Percentiles rank a stretch among this genome's conserved stretches.
phyloP scores from a whole-genome alignment of 768 basidiomycete genomes.

The Mycena vitilis region DNA sequence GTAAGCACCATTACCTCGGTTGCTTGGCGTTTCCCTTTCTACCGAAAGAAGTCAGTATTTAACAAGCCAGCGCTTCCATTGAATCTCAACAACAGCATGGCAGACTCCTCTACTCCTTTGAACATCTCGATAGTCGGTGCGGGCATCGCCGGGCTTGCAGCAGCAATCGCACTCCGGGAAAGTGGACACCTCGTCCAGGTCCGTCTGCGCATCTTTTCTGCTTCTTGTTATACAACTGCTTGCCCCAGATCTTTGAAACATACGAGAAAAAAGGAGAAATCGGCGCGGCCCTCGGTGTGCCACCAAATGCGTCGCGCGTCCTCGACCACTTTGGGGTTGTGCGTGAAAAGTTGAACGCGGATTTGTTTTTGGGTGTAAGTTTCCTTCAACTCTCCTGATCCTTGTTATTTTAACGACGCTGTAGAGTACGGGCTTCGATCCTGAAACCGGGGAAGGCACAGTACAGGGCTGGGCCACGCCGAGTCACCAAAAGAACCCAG shows the following conservation, averaged over 20 bases:
- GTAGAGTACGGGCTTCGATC: constrained; percentile 1
- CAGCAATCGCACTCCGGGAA: constrained; percentile 25
- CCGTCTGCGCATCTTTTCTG: background rate
- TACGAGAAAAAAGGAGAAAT: constrained; percentile 25
- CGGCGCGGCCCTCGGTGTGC: constrained; percentile 26
- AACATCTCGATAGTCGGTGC: constrained; percentile 29
- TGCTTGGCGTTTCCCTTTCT: too few species aligned
- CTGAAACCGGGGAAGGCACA: constrained; percentile 15
- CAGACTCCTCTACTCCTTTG: background rate
- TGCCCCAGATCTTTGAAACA: constrained; percentile 28
- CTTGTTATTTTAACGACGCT: background rate
- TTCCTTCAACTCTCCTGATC: background rate
- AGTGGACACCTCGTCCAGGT: constrained; percentile 30
- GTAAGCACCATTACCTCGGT: too few species aligned
- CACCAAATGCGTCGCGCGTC: constrained; percentile 22
- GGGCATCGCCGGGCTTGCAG: constrained; percentile 29
- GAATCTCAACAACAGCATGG: too few species aligned
- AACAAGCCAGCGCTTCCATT: too few species aligned
- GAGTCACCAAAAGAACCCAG: background rate
- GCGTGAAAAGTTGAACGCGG: constrained; percentile 17
- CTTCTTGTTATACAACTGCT: background rate
- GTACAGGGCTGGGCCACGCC: background rate
- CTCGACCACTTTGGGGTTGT: constrained; percentile 25
- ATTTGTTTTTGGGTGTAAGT: constrained; percentile 15
- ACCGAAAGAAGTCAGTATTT: too few species aligned